Percentiles rank a stretch among this genome's conserved stretches.
Conservation (phyloP, 225 moss, liverwort and hornwort species). For the Climacium dendroides region DNA sequence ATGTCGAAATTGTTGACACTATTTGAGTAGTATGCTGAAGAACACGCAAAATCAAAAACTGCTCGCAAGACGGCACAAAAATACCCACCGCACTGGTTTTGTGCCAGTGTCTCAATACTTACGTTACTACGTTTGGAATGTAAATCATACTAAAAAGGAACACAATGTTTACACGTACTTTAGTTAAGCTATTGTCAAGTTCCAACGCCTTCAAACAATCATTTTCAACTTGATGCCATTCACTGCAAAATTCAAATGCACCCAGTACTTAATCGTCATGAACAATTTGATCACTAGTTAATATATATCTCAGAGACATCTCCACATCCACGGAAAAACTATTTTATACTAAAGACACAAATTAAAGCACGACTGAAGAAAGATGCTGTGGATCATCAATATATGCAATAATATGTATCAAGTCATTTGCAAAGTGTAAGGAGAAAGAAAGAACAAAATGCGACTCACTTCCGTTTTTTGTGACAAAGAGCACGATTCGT, state of each 20-base stretch:
- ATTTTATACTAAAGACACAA: not conserved
- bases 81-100: not conserved
- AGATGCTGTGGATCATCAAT: not conserved
- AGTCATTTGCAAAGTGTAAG: not conserved
- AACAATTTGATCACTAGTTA: not conserved
- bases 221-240: constrained; percentile 79
- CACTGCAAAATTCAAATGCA: constrained; percentile 41
- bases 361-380: not conserved
- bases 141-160: not conserved
- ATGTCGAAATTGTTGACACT: not conserved
- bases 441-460: not conserved
- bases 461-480: constrained; percentile 61
- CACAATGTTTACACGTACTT: constrained; percentile 24
- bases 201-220: constrained; percentile 81
- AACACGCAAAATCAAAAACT: not conserved
- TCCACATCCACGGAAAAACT: not conserved
- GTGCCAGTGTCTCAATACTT: not conserved
- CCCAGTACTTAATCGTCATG: not conserved
- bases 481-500: constrained; percentile 94
- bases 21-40: not conserved
- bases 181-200: constrained; percentile 83
- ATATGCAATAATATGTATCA: not conserved
- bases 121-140: not conserved
- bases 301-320: not conserved
- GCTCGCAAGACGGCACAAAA: not conserved